phyloP scores from a whole-genome alignment of 2,329 filamentous ascomycete species.

The Bipolaris sorokiniana region DNA sequence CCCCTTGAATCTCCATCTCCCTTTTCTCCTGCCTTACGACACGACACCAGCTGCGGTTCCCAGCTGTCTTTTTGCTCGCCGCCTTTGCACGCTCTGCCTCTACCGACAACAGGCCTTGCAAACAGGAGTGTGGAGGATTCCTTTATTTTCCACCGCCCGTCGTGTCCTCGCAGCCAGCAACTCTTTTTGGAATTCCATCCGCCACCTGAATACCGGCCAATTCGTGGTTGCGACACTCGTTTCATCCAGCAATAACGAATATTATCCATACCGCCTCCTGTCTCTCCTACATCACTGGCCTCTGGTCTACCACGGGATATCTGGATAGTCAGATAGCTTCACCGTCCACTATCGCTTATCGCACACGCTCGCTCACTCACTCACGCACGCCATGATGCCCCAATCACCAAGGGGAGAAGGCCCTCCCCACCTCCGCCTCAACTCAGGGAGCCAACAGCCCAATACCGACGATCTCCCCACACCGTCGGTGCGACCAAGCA shows the following conservation, averaged over 20 bases:
- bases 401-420: conserved; percentile 42
- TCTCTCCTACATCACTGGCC: conserved; percentile 2
- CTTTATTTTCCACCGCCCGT: conserved; percentile 17
- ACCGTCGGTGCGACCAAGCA: conserved; percentile 43
- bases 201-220: conserved; percentile 35
- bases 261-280: conserved; percentile 2
- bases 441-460: conserved; percentile 64
- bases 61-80: conserved; percentile 4
- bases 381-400: conserved; percentile 39
- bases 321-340: conserved; percentile 25
- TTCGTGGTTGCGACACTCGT: conserved; percentile 38
- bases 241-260: conserved; percentile 17
- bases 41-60: conserved; percentile 22
- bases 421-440: conserved; percentile 68
- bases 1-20: conserved; percentile 10
- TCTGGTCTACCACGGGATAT: conserved; percentile 22
- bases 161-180: conserved; percentile 23
- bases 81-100: conserved; percentile 1
- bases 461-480: conserved; percentile 47
- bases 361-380: conserved; percentile 40
- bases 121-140: conserved; percentile 16
- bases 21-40: conserved; percentile 24
- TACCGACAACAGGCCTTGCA: too few relatives aligned
- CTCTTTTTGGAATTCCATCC: conserved; percentile 26
- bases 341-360: conserved; percentile 30